These are phyloP conservation scores for Scutellaria galericulata DNA, from an alignment of 257 asterid species.

Conservation along the genomic window DNA sequence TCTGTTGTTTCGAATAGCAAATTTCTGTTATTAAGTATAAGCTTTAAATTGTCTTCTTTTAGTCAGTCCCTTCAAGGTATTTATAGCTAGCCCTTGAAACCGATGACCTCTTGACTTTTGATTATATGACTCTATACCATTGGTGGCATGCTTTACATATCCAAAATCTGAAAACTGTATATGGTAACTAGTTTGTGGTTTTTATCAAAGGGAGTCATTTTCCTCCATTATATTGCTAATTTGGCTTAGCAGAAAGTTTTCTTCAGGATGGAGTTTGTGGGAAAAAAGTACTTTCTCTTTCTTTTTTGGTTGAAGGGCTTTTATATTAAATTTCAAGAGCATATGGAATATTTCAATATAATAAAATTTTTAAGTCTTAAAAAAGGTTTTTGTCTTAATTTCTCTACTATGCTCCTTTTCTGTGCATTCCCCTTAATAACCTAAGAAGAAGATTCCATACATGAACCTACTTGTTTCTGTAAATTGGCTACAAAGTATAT, in stretches of 20 bases:
- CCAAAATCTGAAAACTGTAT: neutral
- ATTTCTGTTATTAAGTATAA: neutral
- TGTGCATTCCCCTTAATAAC: too few species aligned
- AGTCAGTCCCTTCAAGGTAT: neutral
- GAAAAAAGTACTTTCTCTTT: neutral
- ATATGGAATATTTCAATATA: too few species aligned
- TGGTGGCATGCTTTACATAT: neutral
- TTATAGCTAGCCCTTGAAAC: neutral
- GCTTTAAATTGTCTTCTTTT: neutral
- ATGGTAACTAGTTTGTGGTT: neutral
- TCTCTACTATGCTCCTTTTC: too few species aligned
- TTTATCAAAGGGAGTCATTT: neutral
- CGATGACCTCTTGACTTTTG: slow-evolving; percentile 10
- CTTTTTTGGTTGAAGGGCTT: neutral
- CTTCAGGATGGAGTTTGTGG: neutral
- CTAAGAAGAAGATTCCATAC: neutral
- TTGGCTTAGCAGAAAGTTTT: neutral
- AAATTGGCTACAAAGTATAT: slow-evolving; percentile 17
- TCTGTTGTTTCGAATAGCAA: slow-evolving; percentile 6
- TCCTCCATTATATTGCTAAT: neutral
- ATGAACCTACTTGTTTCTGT: slow-evolving; percentile 22
- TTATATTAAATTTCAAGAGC: too few species aligned
- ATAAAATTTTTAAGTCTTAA: too few species aligned
- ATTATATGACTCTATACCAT: slow-evolving; percentile 19
- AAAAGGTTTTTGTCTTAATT: too few species aligned